Base-by-base conservation (phyloP, 108 stramenopile genomes). In the Nitzschia inconspicua region DNA sequence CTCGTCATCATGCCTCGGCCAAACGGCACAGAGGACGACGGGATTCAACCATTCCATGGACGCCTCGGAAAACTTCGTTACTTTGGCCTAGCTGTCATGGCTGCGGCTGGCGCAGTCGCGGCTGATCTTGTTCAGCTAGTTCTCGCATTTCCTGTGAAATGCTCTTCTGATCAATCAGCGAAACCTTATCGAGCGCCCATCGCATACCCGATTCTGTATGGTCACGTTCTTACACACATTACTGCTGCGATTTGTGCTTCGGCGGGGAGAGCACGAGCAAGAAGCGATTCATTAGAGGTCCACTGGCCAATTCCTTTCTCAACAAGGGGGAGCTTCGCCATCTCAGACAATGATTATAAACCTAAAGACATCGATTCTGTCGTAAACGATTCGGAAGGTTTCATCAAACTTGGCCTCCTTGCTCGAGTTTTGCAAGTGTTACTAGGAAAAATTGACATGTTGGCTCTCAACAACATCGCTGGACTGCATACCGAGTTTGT, bases 151-250 rank as follows among this genome's bases (percentile, higher is more conserved):
- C 91, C 91, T 16, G 43, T 68, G 23, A 63, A 61, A 24, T 14
- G 39, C 16, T 50, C 48, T 57, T 70, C 34, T 57, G 39, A 43
- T 16, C 31, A 41, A 37, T 24, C 52, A 6, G 26, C 40, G 26
- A 60, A 57, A 36, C 60, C 57, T 9, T 28, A 54, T 22, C 60
- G 91, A 25, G 79, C 83, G 2, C 91, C 88, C 11, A 74, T 93
- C 35, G 82, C 69, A 3, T 93, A 75, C 63, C 91, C 91, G 10
- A 64, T 93, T 28, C 77, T 93, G 11, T 64, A 67, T 36, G 75
- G 88, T 19, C 75, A 93, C 53, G 63, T 93, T 43, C 77, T 93
- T 29, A 89, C 91, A 0, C 91, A 93, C 68, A 83, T 83, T 23
- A 76, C 76, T 25, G 80, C 80, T 41, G 84, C 88, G 4, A 79